Evolutionary conservation across 1,284 basidiomycete species (phyloP).

Genomic region (Boletus semigastroideus): DNA sequence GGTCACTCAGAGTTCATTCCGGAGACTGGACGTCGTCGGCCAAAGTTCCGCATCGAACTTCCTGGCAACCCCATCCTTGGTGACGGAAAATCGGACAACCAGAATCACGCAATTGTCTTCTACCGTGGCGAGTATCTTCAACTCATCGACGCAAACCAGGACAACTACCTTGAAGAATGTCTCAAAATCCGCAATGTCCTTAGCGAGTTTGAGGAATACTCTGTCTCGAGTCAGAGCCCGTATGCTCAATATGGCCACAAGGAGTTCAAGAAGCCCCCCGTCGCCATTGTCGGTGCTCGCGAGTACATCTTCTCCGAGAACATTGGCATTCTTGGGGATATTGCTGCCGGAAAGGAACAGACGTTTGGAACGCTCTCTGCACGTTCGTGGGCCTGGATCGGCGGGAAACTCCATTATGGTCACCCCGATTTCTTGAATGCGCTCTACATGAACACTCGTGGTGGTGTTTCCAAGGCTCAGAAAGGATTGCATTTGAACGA

Average conservation of each 20-base stretch:
- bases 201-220: slow-evolving; percentile 96
- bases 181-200: slow-evolving; percentile 99
- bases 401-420: slow-evolving; percentile 98
- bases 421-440: slow-evolving; percentile 99
- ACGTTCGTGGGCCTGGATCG: slow-evolving; percentile 94
- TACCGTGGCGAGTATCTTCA: slow-evolving; percentile 99
- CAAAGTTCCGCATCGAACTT: slow-evolving; percentile 98
- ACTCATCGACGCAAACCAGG: slow-evolving; percentile 99
- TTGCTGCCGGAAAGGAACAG: slow-evolving; percentile 99
- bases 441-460: slow-evolving; percentile 97
- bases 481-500: slow-evolving; percentile 98
- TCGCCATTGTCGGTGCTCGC: slow-evolving; percentile 97
- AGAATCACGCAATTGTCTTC: slow-evolving; percentile 99
- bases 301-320: slow-evolving; percentile 99
- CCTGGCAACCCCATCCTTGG: slow-evolving; percentile 99
- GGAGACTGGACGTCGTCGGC: slow-evolving; percentile 84
- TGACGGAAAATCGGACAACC: slow-evolving; percentile 99
- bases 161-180: slow-evolving; percentile 99
- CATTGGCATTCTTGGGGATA: slow-evolving; percentile 97
- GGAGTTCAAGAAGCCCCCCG: slow-evolving; percentile 86
- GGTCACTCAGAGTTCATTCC: slow-evolving; percentile 96
- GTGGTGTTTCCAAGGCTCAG: slow-evolving; percentile 98
- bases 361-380: slow-evolving; percentile 98
- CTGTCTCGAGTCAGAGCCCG: slow-evolving; percentile 83
- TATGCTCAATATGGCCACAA: slow-evolving; percentile 88